Percentiles rank a stretch among this genome's conserved stretches.
Conservation (phyloP, 2,329 filamentous ascomycete genomes). For the Hirsutella thompsonii region DNA sequence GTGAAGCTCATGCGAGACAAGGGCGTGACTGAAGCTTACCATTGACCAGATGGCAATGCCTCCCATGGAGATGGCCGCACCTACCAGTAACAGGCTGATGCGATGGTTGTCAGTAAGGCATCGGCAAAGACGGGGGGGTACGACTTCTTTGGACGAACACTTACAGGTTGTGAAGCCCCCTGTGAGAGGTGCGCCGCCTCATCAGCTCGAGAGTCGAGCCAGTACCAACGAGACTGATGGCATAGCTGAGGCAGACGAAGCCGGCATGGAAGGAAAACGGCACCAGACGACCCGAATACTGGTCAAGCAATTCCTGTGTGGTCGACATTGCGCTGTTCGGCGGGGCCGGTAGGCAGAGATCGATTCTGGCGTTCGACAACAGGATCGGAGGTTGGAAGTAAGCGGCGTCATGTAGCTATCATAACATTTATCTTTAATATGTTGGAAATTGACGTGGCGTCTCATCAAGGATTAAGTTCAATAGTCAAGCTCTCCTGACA, state of each 20-base stretch:
- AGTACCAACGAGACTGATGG: conserved; percentile 67
- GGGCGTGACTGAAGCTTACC: conserved; percentile 21
- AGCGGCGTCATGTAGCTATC: not conserved
- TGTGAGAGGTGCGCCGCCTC: conserved; percentile 58
- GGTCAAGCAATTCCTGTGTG: conserved; percentile 16
- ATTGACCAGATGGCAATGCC: conserved; percentile 65
- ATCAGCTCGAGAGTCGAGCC: conserved; percentile 72
- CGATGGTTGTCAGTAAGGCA: not conserved
- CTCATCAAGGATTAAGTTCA: not conserved
- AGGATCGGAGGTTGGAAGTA: too few relatives aligned
- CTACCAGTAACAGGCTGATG: conserved; percentile 45
- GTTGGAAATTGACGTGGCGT: not conserved
- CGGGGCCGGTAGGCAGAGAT: not conserved
- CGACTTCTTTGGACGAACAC: conserved; percentile 6
- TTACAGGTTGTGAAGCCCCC: conserved; percentile 58
- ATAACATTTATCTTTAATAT: not conserved
- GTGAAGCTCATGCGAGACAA: not conserved
- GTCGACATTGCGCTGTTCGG: conserved; percentile 2
- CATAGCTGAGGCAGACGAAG: conserved; percentile 59
- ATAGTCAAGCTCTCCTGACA: not conserved
- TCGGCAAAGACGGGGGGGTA: not conserved
- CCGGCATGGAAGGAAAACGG: conserved; percentile 39
- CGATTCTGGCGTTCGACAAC: too few relatives aligned
- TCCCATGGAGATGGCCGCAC: conserved; percentile 58
- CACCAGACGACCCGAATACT: conserved; percentile 31